These are phyloP conservation scores for Cordyceps cateniannulata DNA, from an alignment of 2,329 filamentous ascomycete species.

Conservation along the genomic window DNA sequence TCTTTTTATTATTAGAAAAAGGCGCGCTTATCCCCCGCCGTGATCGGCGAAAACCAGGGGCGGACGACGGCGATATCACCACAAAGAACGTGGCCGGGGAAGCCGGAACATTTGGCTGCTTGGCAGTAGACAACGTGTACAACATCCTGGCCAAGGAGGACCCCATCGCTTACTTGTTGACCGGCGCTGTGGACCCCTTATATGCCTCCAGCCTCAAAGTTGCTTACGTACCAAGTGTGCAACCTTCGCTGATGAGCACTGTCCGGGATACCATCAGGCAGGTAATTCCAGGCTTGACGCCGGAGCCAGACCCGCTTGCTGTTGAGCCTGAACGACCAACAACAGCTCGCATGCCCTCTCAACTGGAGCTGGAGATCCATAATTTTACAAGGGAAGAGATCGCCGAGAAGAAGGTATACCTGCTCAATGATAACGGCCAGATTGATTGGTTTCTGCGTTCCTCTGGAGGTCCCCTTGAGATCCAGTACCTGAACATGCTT, in stretches of 20 bases:
- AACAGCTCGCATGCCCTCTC: slow-evolving; percentile 48
- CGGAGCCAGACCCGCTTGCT: slow-evolving; percentile 24
- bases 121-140: slow-evolving; percentile 94
- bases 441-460: slow-evolving; percentile 85
- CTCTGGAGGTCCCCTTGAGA: slow-evolving; percentile 80
- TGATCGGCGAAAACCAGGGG: slow-evolving; percentile 68
- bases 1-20: slow-evolving; percentile 84
- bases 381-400: slow-evolving; percentile 90
- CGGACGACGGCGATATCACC: slow-evolving; percentile 54
- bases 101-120: slow-evolving; percentile 74
- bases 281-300: slow-evolving; percentile 48
- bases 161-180: slow-evolving; percentile 85
- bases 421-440: slow-evolving; percentile 95
- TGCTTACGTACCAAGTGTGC: slow-evolving; percentile 71
- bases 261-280: slow-evolving; percentile 57
- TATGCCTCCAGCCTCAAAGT: slow-evolving; percentile 73
- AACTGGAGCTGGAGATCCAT: slow-evolving; percentile 89
- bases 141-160: slow-evolving; percentile 71
- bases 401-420: slow-evolving; percentile 77
- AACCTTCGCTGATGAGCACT: slow-evolving; percentile 57
- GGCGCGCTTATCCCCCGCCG: slow-evolving; percentile 66
- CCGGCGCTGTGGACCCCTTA: slow-evolving; percentile 76
- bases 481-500: slow-evolving; percentile 96
- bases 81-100: slow-evolving; percentile 64
- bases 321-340: slow-evolving; percentile 29